Evolutionary conservation across 176 grass and related monocot species (phyloP).

Genomic region (Canna indica): DNA sequence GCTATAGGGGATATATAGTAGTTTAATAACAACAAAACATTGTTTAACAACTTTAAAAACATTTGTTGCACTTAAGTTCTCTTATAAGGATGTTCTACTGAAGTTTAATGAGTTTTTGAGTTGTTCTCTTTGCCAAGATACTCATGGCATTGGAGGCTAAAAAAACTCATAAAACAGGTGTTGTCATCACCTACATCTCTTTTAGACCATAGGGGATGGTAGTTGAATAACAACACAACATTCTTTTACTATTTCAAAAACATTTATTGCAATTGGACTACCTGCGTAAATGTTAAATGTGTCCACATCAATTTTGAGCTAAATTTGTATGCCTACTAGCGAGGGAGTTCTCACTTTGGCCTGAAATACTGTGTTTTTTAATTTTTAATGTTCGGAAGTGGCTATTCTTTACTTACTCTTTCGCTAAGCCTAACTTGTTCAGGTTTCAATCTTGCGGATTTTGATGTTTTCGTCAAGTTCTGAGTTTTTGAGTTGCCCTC

Average conservation of each 20-base stretch:
- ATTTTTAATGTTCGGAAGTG: no score
- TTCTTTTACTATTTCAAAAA: neutral
- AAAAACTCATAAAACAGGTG: constrained; percentile 24
- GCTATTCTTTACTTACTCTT: neutral
- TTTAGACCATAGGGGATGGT: neutral
- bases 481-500: neutral
- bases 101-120: constrained; percentile 16
- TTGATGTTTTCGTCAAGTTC: no score
- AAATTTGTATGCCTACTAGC: no score
- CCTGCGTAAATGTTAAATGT: neutral
- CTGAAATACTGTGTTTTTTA: no score
- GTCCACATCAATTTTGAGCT: no score
- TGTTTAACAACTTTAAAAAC: no score
- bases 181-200: constrained; percentile 27
- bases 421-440: no score
- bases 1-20: no score
- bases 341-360: neutral
- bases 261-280: neutral
- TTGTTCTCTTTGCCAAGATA: constrained; percentile 13
- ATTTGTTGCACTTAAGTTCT: no score
- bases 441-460: neutral
- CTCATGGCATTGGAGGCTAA: constrained; percentile 19
- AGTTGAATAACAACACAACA: constrained; percentile 7
- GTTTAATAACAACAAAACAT: no score
- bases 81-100: no score